Evolutionary conservation across 495 filamentous ascomycete genomes (phyloP), one percentile per base, ranked within the genome.

Genomic region (Talaromyces borbonicus): DNA sequence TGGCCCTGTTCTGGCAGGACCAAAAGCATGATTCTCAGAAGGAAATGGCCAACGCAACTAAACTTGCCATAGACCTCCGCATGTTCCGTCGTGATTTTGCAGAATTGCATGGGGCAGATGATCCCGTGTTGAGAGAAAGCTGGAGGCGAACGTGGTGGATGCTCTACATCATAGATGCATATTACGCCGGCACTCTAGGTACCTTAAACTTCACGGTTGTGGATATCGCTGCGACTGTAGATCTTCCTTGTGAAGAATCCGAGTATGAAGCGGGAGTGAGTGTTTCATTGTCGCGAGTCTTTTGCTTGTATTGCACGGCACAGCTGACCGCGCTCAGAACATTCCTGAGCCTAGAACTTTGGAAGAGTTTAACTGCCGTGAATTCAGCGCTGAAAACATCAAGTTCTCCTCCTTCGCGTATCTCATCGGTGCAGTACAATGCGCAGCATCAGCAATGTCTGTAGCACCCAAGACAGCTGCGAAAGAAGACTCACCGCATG

Each of bases 181-280:
- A 57, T 24, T 59, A 56, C 22, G 55, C 60, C 1, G 62, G 62
- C 4, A 63, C 58, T 11, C 39, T 58, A 26, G 54, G 55, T 4
- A 63, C 58, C 0, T 56, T 53, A 52, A 48, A 49, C 1, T 81
- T 84, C 49, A 52, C 65, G 22, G 62, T 81, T 25, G 72, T 73
- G 44, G 66, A 75, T 33, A 67, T 84, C 33, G 58, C 64, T 33
- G 61, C 73, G 7, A 75, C 79, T 27, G 80, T 80, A 3, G 73
- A 68, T 8, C 62, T 90, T n/a, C 86, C 86, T 1, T 90, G 85
- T 52, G 84, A 90, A 48, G 82, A 92, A 56, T 59, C 63, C n/a
- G 71, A 84, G 35, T 92, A 83, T 66, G 57, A 66, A 31, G 69
- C 66, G 37, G 81, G 79, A 49, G 80, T 84, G 68, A 53, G 75